A percentile compares a stretch with the other conserved stretches of the same genome.
Evolutionary conservation across 202 grass and related monocot genomes (phyloP).

Genomic region (Eragrostis tef): DNA sequence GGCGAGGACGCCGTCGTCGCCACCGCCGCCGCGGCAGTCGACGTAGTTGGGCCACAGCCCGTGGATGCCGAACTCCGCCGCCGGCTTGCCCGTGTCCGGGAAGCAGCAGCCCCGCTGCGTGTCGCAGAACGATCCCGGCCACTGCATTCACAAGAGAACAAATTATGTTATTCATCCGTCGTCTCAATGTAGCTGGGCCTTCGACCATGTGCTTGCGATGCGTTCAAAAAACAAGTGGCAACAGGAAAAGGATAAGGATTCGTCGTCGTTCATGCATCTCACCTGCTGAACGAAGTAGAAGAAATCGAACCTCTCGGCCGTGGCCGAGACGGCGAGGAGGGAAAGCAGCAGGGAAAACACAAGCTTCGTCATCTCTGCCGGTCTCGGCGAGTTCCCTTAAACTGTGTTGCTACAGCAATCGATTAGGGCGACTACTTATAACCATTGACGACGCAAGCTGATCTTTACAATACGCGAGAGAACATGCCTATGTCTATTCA

Average conservation of each 20-base stretch:
- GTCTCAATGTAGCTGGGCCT: not conserved
- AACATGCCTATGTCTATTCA: not conserved
- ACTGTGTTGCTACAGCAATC: not conserved
- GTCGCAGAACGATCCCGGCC: constrained; percentile 74
- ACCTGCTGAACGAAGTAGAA: constrained; percentile 67
- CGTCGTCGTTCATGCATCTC: not conserved
- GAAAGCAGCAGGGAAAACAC: constrained; percentile 11
- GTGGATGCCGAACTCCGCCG: constrained; percentile 71
- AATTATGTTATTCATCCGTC: not conserved
- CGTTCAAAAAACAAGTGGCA: not conserved
- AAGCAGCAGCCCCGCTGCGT: constrained; percentile 59
- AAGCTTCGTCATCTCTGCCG: constrained; percentile 32
- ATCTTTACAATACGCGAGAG: not conserved
- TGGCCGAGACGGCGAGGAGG: constrained; percentile 32
- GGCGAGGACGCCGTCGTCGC: not conserved
- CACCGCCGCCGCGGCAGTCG: constrained; percentile 9
- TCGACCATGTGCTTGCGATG: not conserved
- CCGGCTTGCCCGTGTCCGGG: constrained; percentile 58
- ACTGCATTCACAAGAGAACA: constrained; percentile 31
- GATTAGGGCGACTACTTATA: not conserved
- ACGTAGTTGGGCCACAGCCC: constrained; percentile 79
- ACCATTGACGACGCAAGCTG: not conserved
- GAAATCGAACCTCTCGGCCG: constrained; percentile 52
- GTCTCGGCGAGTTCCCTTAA: not conserved
- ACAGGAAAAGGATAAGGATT: not conserved